phyloP scores from a whole-genome alignment of 2,329 filamentous ascomycete species.

The Thermothelomyces thermophilus region DNA sequence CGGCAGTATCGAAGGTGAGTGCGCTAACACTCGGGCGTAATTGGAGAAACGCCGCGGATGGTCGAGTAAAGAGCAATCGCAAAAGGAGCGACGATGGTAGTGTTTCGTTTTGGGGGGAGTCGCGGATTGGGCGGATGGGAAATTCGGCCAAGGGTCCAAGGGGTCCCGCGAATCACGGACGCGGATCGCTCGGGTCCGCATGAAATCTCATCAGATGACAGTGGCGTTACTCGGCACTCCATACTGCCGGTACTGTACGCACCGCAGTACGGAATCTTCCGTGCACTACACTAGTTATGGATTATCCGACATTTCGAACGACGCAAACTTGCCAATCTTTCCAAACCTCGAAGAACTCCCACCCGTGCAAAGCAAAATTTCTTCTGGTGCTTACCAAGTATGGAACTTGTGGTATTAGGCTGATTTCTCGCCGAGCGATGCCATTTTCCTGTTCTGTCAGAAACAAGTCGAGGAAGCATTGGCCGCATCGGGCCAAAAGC shows the following conservation, averaged over 20 bases:
- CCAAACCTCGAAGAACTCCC: neutral
- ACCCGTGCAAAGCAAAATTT: no score
- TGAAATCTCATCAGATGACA: conserved; percentile 15
- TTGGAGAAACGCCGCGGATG: neutral
- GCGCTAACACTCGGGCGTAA: neutral
- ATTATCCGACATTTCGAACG: no score
- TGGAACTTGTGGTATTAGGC: no score
- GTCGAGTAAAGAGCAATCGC: neutral
- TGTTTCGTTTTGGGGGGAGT: no score
- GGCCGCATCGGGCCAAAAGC: no score
- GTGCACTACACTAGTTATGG: no score
- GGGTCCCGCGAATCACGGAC: conserved; percentile 17
- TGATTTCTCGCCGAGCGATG: neutral
- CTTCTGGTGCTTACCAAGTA: no score
- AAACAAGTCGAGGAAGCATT: no score
- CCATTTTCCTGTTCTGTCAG: no score
- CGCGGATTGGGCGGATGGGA: conserved; percentile 15
- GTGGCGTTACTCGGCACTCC: no score
- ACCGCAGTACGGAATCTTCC: no score
- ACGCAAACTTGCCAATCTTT: conserved; percentile 6
- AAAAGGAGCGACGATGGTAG: neutral
- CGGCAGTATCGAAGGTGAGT: neutral
- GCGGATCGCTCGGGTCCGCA: conserved; percentile 9
- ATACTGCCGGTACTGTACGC: conserved; percentile 1
- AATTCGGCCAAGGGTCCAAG: conserved; percentile 13